These are phyloP conservation scores for Craterostigma plantagineum DNA, from an alignment of 257 asterid species.

Conservation along the genomic window DNA sequence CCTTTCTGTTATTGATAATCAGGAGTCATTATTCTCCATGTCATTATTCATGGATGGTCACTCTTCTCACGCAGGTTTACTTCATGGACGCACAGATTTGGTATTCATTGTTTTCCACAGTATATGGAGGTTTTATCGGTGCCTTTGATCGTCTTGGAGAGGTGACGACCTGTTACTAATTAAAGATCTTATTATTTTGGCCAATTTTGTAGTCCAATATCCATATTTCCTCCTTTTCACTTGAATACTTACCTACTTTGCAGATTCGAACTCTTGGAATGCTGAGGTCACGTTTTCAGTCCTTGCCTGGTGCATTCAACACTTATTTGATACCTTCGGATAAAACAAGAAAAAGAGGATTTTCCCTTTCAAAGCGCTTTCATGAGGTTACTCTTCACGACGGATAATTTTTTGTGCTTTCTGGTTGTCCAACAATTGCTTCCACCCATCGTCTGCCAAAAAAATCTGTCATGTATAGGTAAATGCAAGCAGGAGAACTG, in stretches of 20 bases:
- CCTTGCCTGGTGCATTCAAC: conserved; percentile 94
- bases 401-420: background rate
- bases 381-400: conserved; percentile 34
- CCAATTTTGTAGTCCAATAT: background rate
- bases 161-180: conserved; percentile 22
- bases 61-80: conserved; percentile 50
- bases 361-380: conserved; percentile 49
- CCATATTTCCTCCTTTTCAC: no score
- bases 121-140: conserved; percentile 83
- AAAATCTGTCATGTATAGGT: conserved; percentile 25
- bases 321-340: conserved; percentile 69
- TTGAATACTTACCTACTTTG: background rate
- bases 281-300: conserved; percentile 90
- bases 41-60: conserved; percentile 4
- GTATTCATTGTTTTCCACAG: conserved; percentile 77
- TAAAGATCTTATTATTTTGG: background rate
- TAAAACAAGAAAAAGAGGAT: conserved; percentile 44
- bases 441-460: conserved; percentile 5
- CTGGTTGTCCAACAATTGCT: background rate
- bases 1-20: background rate
- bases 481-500: conserved; percentile 61
- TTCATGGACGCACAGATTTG: conserved; percentile 95
- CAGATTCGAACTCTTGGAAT: conserved; percentile 94
- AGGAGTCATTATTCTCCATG: background rate
- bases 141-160: conserved; percentile 96